A percentile compares a stretch with the other conserved stretches of the same genome.
Evolutionary conservation across 805 yeast genomes (phyloP).

Genomic region (Citeromyces matritensis): DNA sequence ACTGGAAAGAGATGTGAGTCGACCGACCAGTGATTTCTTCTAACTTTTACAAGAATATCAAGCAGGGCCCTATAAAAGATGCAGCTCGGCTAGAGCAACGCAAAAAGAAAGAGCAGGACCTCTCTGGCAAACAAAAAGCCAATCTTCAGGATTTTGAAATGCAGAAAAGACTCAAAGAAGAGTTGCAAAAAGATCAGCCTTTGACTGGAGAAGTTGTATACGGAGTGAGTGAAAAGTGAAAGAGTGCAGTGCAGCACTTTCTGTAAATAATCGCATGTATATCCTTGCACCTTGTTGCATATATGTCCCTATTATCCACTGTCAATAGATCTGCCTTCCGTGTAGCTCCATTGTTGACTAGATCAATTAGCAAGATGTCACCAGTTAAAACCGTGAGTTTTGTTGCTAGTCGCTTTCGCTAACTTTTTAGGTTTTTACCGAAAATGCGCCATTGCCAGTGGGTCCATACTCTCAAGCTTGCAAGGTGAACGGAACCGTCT

Average conservation of each 20-base stretch:
- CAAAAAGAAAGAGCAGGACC: constrained; percentile 21
- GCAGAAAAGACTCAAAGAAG: constrained; percentile 43
- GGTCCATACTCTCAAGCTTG: constrained; percentile 95
- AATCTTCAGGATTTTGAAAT: constrained; percentile 54
- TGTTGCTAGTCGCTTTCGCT: not conserved
- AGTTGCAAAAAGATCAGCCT: constrained; percentile 49
- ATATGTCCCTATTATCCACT: constrained; percentile 4
- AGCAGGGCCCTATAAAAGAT: constrained; percentile 78
- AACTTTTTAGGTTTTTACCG: constrained; percentile 33
- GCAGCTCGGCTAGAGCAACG: constrained; percentile 37
- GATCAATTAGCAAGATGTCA: not conserved
- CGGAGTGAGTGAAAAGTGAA: constrained; percentile 8
- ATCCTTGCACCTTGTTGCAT: constrained; percentile 1
- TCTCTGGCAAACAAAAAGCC: constrained; percentile 23
- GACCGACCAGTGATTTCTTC: no score
- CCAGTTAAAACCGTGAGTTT: not conserved
- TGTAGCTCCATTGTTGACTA: constrained; percentile 16
- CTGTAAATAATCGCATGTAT: no score
- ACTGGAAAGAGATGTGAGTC: constrained; percentile 44
- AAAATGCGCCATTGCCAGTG: constrained; percentile 89
- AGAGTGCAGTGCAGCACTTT: no score
- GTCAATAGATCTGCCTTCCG: constrained; percentile 17
- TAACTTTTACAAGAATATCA: constrained; percentile 26
- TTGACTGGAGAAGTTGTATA: constrained; percentile 34
- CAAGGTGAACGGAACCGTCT: constrained; percentile 79